A percentile compares a stretch with the other conserved stretches of the same genome.
Conservation (phyloP, 306 rosid species). For the Cicer chorassanicum region DNA sequence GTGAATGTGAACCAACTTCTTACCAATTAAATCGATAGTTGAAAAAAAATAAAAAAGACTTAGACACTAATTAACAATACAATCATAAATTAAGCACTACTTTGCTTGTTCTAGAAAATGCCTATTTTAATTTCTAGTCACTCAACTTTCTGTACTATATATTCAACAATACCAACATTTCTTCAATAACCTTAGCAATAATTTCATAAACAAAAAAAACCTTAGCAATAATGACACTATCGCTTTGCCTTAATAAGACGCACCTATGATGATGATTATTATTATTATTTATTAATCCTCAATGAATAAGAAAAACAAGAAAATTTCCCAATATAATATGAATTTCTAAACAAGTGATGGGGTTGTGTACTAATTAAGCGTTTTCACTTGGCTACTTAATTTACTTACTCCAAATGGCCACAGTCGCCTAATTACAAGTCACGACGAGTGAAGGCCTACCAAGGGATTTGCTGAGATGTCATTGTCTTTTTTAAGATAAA, state of each 20-base stretch:
- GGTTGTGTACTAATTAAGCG: slow-evolving; percentile 36
- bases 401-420: slow-evolving; percentile 35
- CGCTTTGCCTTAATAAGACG: slow-evolving; percentile 19
- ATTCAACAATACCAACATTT: neutral
- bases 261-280: neutral
- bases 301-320: neutral
- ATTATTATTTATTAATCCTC: neutral
- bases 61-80: slow-evolving; percentile 24
- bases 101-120: slow-evolving; percentile 40
- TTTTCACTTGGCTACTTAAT: slow-evolving; percentile 34
- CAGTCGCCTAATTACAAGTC: slow-evolving; percentile 38
- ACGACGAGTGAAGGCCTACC: slow-evolving; percentile 40
- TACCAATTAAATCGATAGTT: too few species aligned
- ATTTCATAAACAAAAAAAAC: neutral
- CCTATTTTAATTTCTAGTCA: slow-evolving; percentile 27
- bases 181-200: slow-evolving; percentile 2
- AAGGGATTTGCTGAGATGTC: slow-evolving; percentile 45
- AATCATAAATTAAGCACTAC: slow-evolving; percentile 26
- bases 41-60: neutral
- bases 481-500: slow-evolving; percentile 32
- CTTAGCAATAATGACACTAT: slow-evolving; percentile 23
- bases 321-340: slow-evolving; percentile 9
- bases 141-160: slow-evolving; percentile 8
- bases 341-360: slow-evolving; percentile 16
- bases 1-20: too few species aligned